Conservation (phyloP, 2,329 filamentous ascomycete genomes). For the Xylariales sp. region DNA sequence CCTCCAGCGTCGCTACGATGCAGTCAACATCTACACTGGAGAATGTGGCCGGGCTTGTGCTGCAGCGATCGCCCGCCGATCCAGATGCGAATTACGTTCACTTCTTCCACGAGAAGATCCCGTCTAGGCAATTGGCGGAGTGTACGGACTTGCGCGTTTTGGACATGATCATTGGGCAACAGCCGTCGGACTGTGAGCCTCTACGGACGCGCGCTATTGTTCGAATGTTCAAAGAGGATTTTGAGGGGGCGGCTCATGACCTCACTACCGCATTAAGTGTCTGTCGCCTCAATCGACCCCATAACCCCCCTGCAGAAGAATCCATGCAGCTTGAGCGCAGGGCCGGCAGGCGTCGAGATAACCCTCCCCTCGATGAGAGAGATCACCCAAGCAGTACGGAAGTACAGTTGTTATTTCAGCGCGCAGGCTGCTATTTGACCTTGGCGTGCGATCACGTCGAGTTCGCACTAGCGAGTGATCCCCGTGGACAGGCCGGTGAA, state of each 20-base stretch:
- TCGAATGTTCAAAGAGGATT: constrained; percentile 80
- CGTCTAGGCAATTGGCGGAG: constrained; percentile 77
- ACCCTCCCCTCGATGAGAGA: constrained; percentile 48
- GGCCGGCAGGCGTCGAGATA: constrained; percentile 48
- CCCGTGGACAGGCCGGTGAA: constrained; percentile 39
- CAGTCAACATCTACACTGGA: constrained; percentile 82
- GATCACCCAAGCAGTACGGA: constrained; percentile 81
- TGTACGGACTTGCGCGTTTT: constrained; percentile 75
- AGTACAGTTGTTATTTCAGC: constrained; percentile 79
- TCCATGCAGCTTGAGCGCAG: constrained; percentile 61
- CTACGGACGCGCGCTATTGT: constrained; percentile 80
- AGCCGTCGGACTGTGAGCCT: constrained; percentile 73
- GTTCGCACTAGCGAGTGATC: constrained; percentile 58
- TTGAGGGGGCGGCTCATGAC: constrained; percentile 75
- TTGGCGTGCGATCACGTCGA: constrained; percentile 75
- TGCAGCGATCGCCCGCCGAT: constrained; percentile 75
- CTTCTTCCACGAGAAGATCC: constrained; percentile 92
- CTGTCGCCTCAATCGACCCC: constrained; percentile 63
- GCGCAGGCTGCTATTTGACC: constrained; percentile 77
- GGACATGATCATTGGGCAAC: constrained; percentile 73
- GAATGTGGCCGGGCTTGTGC: constrained; percentile 77
- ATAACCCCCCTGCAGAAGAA: constrained; percentile 58
- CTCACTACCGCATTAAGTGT: constrained; percentile 73
- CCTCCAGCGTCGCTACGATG: constrained; percentile 85
- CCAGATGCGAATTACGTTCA: constrained; percentile 87